phyloP scores from a whole-genome alignment of 2,329 filamentous ascomycete species.

The Arthrobotrys sinensis region DNA sequence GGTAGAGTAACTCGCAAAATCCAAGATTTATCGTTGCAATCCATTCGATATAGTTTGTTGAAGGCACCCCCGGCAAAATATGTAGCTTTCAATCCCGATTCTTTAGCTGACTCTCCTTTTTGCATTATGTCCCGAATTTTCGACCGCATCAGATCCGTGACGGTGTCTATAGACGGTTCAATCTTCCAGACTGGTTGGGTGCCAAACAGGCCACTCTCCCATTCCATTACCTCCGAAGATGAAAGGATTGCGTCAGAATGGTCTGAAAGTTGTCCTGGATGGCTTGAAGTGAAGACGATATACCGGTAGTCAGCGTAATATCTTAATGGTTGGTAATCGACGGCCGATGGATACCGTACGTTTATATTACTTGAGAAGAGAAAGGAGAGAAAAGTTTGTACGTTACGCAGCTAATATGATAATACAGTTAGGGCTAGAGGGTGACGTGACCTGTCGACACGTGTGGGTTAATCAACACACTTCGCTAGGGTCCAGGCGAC shows the following conservation, averaged over 20 bases:
- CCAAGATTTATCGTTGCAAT: neutral
- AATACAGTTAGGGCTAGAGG: too few relatives aligned
- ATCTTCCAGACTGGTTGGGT: constrained; percentile 1
- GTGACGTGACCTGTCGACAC: too few relatives aligned
- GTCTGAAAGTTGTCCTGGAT: too few relatives aligned
- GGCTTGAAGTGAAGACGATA: too few relatives aligned
- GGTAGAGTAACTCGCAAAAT: constrained; percentile 28
- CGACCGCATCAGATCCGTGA: constrained; percentile 10
- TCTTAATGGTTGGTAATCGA: too few relatives aligned
- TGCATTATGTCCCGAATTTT: neutral
- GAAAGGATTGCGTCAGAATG: constrained; percentile 5
- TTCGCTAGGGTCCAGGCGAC: too few relatives aligned
- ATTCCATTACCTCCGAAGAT: constrained; percentile 12
- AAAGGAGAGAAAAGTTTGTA: too few relatives aligned
- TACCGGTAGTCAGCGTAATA: too few relatives aligned
- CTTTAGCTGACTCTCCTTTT: neutral
- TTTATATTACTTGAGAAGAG: too few relatives aligned
- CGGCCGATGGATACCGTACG: too few relatives aligned
- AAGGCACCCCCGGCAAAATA: constrained; percentile 20
- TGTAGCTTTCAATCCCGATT: neutral
- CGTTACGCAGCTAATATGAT: too few relatives aligned
- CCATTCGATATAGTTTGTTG: constrained; percentile 26
- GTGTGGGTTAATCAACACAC: too few relatives aligned
- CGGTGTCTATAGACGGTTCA: neutral
- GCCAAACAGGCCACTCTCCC: neutral